Conservation (phyloP, 345 rosid genomes). For the Boechera divaricarpa region DNA sequence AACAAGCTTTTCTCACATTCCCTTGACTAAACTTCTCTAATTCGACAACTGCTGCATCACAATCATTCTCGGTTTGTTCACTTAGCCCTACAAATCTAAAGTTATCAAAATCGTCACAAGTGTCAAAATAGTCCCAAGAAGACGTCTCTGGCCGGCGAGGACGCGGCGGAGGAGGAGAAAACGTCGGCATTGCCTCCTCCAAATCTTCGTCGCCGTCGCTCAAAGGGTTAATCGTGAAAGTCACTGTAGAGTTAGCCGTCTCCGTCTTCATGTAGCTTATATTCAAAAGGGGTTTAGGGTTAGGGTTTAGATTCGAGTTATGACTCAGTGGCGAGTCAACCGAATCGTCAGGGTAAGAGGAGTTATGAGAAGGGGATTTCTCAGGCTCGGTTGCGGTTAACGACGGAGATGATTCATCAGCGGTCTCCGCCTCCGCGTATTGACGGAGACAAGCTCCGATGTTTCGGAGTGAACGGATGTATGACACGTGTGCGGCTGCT, state of each 20-base stretch:
- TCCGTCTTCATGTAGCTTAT: conserved; percentile 63
- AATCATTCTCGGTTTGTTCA: conserved; percentile 50
- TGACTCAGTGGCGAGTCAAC: conserved; percentile 67
- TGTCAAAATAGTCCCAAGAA: conserved; percentile 86
- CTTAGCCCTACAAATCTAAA: conserved; percentile 52
- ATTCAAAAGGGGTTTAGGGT: conserved; percentile 48
- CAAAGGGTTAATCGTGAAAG: conserved; percentile 60
- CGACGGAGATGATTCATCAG: conserved; percentile 64
- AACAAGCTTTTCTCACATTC: conserved; percentile 33
- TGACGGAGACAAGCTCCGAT: conserved; percentile 78
- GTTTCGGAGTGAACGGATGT: conserved; percentile 72
- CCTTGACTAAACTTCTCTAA: conserved; percentile 50
- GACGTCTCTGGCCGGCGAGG: conserved; percentile 58
- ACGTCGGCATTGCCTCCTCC: conserved; percentile 28
- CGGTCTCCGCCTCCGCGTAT: conserved; percentile 75
- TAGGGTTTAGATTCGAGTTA: conserved; percentile 48
- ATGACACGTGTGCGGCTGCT: conserved; percentile 92
- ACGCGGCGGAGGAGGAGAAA: conserved; percentile 62
- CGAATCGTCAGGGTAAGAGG: conserved; percentile 64
- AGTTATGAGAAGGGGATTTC: conserved; percentile 73
- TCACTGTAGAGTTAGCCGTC: conserved; percentile 49
- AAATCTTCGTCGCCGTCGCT: conserved; percentile 52
- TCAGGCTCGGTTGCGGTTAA: conserved; percentile 72
- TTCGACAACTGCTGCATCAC: conserved; percentile 47
- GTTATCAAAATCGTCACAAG: conserved; percentile 65